Evolutionary conservation across 805 yeast genomes (phyloP).

Genomic region (Ogataea chonburiensis): DNA sequence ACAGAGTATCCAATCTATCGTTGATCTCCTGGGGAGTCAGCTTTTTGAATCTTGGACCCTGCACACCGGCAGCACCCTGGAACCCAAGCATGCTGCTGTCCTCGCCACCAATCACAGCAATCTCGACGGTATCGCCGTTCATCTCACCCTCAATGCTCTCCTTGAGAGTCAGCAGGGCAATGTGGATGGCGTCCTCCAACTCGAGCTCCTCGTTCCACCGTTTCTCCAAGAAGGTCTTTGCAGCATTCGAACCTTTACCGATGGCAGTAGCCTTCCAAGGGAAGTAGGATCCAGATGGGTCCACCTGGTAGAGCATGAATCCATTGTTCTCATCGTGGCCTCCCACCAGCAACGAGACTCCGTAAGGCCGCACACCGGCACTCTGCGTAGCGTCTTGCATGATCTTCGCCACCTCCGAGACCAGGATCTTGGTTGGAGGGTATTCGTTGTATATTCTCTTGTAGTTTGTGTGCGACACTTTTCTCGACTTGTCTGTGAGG

Average conservation of each 20-base stretch:
- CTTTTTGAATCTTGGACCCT: conserved; percentile 88
- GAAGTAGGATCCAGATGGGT: conserved; percentile 95
- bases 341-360: conserved; percentile 90
- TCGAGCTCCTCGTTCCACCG: conserved; percentile 98
- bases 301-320: conserved; percentile 90
- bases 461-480: conserved; percentile 88
- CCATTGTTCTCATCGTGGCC: conserved; percentile 77
- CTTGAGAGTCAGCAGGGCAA: conserved; percentile 88
- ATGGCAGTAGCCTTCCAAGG: conserved; percentile 99
- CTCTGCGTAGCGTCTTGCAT: conserved; percentile 99
- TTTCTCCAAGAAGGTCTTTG: conserved; percentile 94
- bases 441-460: conserved; percentile 93
- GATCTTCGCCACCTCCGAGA: conserved; percentile 89
- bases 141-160: conserved; percentile 98
- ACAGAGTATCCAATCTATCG: conserved; percentile 91
- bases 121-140: conserved; percentile 94
- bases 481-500: conserved; percentile 88
- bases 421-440: conserved; percentile 93
- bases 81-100: conserved; percentile 80
- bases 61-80: conserved; percentile 71
- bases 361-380: conserved; percentile 99
- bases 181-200: conserved; percentile 96
- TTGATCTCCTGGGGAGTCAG: conserved; percentile 88
- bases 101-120: conserved; percentile 81
- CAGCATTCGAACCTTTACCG: conserved; percentile 94